A percentile compares a stretch with the other conserved stretches of the same genome.
phyloP scores from a whole-genome alignment of 352 stramenopile species.

The Globisporangium polare region DNA sequence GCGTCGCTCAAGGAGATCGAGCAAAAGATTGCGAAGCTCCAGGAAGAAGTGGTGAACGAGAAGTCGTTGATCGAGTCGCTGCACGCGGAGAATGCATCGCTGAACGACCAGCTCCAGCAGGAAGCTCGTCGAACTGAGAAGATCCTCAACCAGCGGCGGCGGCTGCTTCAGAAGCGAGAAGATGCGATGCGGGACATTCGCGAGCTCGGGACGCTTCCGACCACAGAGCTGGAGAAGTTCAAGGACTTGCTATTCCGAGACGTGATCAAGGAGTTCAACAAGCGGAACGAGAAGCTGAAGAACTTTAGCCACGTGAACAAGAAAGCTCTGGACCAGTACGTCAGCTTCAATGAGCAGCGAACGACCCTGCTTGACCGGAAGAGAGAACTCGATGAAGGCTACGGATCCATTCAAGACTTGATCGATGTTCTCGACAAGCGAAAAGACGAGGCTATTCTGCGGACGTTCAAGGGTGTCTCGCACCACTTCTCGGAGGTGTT shows the following conservation, averaged over 20 bases:
- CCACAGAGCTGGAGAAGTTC: slow-evolving; percentile 92
- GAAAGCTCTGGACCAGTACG: slow-evolving; percentile 99
- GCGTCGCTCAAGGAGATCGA: slow-evolving; percentile 60
- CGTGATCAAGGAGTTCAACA: slow-evolving; percentile 94
- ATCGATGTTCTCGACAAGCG: slow-evolving; percentile 92
- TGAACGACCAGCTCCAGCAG: slow-evolving; percentile 85
- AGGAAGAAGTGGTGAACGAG: slow-evolving; percentile 50
- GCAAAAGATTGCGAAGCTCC: slow-evolving; percentile 43
- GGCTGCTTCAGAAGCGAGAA: slow-evolving; percentile 89
- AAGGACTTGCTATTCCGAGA: slow-evolving; percentile 83
- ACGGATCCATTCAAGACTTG: slow-evolving; percentile 84
- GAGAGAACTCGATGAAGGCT: slow-evolving; percentile 94
- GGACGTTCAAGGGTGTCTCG: slow-evolving; percentile 98
- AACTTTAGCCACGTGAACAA: slow-evolving; percentile 99
- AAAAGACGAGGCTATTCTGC: slow-evolving; percentile 98
- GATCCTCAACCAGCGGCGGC: slow-evolving; percentile 69
- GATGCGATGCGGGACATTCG: slow-evolving; percentile 96
- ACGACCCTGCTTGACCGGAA: slow-evolving; percentile 92
- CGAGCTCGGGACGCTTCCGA: slow-evolving; percentile 95
- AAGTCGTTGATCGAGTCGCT: slow-evolving; percentile 43
- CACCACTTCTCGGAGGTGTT: slow-evolving; percentile 99
- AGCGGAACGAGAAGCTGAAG: slow-evolving; percentile 95
- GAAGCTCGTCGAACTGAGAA: slow-evolving; percentile 80
- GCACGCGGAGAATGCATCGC: slow-evolving; percentile 46
- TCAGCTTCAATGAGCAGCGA: slow-evolving; percentile 96